phyloP scores from a whole-genome alignment of 2,329 filamentous ascomycete species.

The Gyromitra esculenta region DNA sequence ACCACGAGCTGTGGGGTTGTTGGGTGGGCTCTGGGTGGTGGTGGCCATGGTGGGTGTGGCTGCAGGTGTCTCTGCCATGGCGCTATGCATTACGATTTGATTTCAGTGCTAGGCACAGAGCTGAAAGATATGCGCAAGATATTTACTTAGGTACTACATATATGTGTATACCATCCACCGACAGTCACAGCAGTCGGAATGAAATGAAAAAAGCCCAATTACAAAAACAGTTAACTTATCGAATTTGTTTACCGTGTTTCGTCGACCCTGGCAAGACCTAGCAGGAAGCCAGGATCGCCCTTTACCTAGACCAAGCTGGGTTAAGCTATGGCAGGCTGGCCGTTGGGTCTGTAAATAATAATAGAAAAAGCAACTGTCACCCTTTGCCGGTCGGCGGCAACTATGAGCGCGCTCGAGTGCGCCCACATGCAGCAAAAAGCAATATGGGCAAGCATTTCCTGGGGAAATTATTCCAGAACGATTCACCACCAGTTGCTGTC shows the following conservation, averaged over 20 bases:
- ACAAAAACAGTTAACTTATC: neutral
- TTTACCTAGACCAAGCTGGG: conserved; percentile 20
- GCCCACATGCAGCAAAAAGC: conserved; percentile 11
- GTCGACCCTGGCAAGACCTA: conserved; percentile 1
- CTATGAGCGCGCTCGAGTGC: conserved; percentile 26
- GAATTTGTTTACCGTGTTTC: neutral
- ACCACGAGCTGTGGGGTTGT: neutral
- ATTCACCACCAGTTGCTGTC: conserved; percentile 4
- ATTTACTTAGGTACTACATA: neutral
- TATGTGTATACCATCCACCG: conserved; percentile 4
- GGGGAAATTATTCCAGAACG: conserved; percentile 25
- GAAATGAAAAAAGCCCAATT: neutral
- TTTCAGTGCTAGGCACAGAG: conserved; percentile 24
- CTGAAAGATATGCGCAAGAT: conserved; percentile 30
- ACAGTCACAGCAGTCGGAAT: neutral
- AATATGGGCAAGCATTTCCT: conserved; percentile 8
- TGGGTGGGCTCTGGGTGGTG: neutral
- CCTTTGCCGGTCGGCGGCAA: conserved; percentile 19
- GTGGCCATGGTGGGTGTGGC: conserved; percentile 3
- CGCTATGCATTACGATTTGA: conserved; percentile 14
- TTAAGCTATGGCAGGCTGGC: conserved; percentile 14
- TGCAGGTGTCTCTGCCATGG: conserved; percentile 1
- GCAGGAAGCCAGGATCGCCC: neutral
- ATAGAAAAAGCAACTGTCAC: conserved; percentile 23
- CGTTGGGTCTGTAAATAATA: conserved; percentile 12